Evolutionary conservation across 2,329 filamentous ascomycete species (phyloP).

Genomic region (Tricladium varicosporioides): DNA sequence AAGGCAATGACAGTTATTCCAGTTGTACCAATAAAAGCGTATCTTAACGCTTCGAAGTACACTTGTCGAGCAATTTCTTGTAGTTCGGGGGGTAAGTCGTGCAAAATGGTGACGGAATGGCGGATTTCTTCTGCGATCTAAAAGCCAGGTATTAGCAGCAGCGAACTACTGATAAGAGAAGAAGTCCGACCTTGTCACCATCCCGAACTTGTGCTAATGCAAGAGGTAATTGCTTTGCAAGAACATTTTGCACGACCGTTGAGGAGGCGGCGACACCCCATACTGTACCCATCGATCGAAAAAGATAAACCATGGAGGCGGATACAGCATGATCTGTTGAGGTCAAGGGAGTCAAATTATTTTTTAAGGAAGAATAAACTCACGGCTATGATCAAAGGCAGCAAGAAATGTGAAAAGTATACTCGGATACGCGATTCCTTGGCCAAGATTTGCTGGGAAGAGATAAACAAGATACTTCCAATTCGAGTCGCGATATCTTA

Average conservation of each 20-base stretch:
- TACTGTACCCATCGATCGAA: slow-evolving; percentile 61
- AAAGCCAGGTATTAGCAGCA: slow-evolving; percentile 24
- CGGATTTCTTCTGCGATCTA: slow-evolving; percentile 61
- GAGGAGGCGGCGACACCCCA: slow-evolving; percentile 64
- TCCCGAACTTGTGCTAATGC: slow-evolving; percentile 54
- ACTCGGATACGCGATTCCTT: slow-evolving; percentile 57
- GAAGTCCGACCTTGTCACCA: slow-evolving; percentile 36
- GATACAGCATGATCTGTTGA: slow-evolving; percentile 58
- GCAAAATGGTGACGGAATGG: slow-evolving; percentile 57
- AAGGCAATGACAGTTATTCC: slow-evolving; percentile 49
- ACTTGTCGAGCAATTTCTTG: slow-evolving; percentile 55
- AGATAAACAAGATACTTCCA: slow-evolving; percentile 58
- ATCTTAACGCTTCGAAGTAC: slow-evolving; percentile 57
- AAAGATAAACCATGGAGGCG: slow-evolving; percentile 61
- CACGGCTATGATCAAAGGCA: slow-evolving; percentile 60
- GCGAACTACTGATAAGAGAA: neutral
- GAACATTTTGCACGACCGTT: slow-evolving; percentile 60
- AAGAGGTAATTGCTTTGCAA: slow-evolving; percentile 51
- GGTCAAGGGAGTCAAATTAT: neutral
- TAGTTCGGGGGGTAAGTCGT: slow-evolving; percentile 52
- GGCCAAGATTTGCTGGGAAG: slow-evolving; percentile 56
- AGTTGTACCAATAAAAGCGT: slow-evolving; percentile 56
- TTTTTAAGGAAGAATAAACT: slow-evolving; percentile 17
- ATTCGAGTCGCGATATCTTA: slow-evolving; percentile 47
- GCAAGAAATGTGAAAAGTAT: slow-evolving; percentile 61